A percentile compares a stretch with the other conserved stretches of the same genome.
These are phyloP conservation scores for Trichoderma parareesei DNA, from an alignment of 495 filamentous ascomycete species.

Conservation along the genomic window DNA sequence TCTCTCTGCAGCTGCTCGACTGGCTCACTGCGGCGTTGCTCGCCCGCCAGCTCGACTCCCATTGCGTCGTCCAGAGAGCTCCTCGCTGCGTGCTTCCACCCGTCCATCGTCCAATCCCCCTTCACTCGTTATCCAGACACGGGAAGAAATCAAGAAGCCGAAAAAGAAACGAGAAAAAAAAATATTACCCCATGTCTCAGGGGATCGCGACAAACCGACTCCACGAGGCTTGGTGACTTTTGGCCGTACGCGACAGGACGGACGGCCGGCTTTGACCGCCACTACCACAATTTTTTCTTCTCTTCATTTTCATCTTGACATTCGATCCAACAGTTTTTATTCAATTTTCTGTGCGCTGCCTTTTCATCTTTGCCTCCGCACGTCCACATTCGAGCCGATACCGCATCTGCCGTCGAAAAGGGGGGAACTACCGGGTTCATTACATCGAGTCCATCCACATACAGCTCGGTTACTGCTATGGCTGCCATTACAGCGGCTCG, in stretches of 20 bases:
- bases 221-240: constrained; percentile 5
- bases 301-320: neutral
- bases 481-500: constrained; percentile 43
- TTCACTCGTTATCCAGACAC: neutral
- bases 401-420: neutral
- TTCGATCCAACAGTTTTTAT: constrained; percentile 2
- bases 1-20: neutral
- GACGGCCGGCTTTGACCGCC: neutral
- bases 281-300: neutral
- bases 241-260: neutral
- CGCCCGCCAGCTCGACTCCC: neutral
- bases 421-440: neutral
- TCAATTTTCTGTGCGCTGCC: neutral
- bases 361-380: neutral
- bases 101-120: neutral
- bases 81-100: neutral
- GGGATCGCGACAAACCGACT: constrained; percentile 9
- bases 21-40: neutral
- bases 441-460: too few relatives aligned
- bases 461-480: constrained; percentile 26
- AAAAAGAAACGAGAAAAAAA: neutral
- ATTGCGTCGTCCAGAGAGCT: neutral
- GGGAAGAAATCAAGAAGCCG: neutral
- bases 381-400: neutral
- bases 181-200: constrained; percentile 6